Conservation (phyloP, 352 stramenopile species). For the Globisporangium nunn region DNA sequence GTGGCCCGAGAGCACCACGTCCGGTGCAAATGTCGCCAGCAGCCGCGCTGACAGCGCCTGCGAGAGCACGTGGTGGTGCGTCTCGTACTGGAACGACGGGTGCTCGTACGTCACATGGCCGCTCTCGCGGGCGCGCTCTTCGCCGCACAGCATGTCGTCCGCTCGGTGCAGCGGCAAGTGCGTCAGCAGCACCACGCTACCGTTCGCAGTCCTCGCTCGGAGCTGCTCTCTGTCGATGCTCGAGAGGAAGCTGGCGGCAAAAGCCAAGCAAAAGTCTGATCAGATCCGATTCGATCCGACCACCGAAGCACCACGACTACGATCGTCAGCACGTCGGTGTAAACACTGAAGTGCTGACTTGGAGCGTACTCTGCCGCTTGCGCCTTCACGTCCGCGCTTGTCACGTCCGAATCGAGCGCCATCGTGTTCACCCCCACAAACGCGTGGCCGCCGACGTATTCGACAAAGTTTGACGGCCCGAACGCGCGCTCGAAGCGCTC, state of each 20-base stretch:
- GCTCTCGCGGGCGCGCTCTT: slow-evolving; percentile 29
- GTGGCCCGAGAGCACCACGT: slow-evolving; percentile 61
- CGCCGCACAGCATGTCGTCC: slow-evolving; percentile 52
- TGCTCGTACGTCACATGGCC: slow-evolving; percentile 81
- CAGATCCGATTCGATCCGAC: neutral
- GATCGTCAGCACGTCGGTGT: neutral
- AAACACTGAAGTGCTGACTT: neutral
- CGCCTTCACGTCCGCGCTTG: slow-evolving; percentile 32
- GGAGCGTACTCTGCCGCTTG: slow-evolving; percentile 38
- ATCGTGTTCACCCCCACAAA: slow-evolving; percentile 77
- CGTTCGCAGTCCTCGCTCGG: slow-evolving; percentile 12
- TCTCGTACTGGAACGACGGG: slow-evolving; percentile 52
- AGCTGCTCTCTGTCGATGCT: slow-evolving; percentile 26
- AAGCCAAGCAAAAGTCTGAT: neutral
- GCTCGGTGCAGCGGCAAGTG: slow-evolving; percentile 53
- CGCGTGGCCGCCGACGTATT: slow-evolving; percentile 37
- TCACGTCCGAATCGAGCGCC: slow-evolving; percentile 59
- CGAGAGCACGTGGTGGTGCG: slow-evolving; percentile 67
- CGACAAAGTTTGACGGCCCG: slow-evolving; percentile 41
- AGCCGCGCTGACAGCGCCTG: slow-evolving; percentile 39
- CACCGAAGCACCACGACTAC: neutral
- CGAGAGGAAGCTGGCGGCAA: slow-evolving; percentile 33
- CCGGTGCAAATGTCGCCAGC: slow-evolving; percentile 35
- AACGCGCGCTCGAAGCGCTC: slow-evolving; percentile 56
- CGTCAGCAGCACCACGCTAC: slow-evolving; percentile 44